phyloP scores from a whole-genome alignment of 2,329 filamentous ascomycete species.

The Dothiorella sarmentorum region DNA sequence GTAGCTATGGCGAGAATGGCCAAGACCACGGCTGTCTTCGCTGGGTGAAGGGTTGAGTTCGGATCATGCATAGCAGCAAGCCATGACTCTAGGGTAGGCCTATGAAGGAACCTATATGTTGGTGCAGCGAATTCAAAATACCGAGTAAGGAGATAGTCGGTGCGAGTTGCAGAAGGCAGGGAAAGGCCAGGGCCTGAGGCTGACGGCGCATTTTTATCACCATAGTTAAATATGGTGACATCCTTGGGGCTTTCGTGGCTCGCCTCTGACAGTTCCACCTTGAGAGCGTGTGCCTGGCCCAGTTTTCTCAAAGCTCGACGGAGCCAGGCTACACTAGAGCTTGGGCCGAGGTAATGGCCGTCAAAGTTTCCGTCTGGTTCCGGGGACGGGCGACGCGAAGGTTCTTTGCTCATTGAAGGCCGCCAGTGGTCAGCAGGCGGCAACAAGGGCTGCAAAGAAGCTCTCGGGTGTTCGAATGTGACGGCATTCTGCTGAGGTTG shows the following conservation, averaged over 20 bases:
- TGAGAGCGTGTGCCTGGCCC: slow-evolving; percentile 3
- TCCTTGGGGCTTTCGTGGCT: background rate
- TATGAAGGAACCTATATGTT: slow-evolving; percentile 57
- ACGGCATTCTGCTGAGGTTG: background rate
- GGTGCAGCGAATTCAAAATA: slow-evolving; percentile 61
- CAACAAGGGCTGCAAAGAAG: slow-evolving; percentile 4
- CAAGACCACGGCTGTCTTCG: slow-evolving; percentile 36
- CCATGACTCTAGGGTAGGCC: slow-evolving; percentile 52
- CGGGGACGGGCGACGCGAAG: slow-evolving; percentile 9
- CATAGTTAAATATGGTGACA: slow-evolving; percentile 10
- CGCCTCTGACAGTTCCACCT: background rate
- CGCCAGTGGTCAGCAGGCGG: slow-evolving; percentile 1
- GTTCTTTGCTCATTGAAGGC: slow-evolving; percentile 1
- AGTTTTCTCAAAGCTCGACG: slow-evolving; percentile 12
- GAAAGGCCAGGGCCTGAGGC: background rate
- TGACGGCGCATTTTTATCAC: background rate
- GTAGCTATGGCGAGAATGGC: slow-evolving; percentile 46
- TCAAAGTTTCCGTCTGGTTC: slow-evolving; percentile 15
- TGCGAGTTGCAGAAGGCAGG: background rate
- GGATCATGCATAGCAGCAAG: slow-evolving; percentile 21
- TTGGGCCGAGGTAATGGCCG: slow-evolving; percentile 2
- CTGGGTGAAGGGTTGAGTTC: slow-evolving; percentile 30
- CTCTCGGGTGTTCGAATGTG: background rate
- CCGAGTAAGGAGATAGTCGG: slow-evolving; percentile 42
- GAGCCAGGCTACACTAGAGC: slow-evolving; percentile 5